A percentile compares a stretch with the other conserved stretches of the same genome.
These are phyloP conservation scores for Suillus luteus DNA, from an alignment of 768 basidiomycete species.

Conservation along the genomic window DNA sequence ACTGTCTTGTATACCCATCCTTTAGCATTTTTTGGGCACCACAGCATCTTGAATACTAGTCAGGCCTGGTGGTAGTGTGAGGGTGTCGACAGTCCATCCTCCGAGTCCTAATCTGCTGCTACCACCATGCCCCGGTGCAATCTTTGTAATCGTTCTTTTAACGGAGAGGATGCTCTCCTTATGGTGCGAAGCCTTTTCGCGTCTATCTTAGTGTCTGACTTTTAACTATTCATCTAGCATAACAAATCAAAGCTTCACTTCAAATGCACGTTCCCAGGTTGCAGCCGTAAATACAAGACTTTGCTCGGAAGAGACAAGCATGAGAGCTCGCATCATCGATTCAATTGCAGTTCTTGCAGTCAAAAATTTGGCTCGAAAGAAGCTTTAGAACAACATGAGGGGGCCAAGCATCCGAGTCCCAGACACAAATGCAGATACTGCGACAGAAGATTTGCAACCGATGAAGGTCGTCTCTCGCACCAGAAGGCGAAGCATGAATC, in stretches of 20 bases:
- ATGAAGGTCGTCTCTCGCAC: neutral
- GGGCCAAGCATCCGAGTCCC: conserved; percentile 14
- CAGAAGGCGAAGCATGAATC: conserved; percentile 3
- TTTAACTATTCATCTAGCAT: neutral
- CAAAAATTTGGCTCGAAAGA: conserved; percentile 12
- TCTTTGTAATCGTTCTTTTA: conserved; percentile 24
- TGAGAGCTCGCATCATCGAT: conserved; percentile 13
- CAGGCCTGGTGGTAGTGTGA: conserved; percentile 4
- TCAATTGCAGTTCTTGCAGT: conserved; percentile 10
- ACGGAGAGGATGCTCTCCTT: too few relatives aligned
- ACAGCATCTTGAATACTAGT: neutral
- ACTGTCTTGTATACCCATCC: neutral
- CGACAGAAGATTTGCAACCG: neutral
- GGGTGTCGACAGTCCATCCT: neutral
- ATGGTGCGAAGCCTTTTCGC: conserved; percentile 17
- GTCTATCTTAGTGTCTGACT: neutral
- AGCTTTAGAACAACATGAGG: conserved; percentile 15
- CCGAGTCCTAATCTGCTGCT: neutral
- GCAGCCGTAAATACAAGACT: conserved; percentile 14
- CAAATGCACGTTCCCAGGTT: too few relatives aligned
- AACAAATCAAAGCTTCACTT: neutral
- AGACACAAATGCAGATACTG: conserved; percentile 11
- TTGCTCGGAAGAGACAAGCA: conserved; percentile 16
- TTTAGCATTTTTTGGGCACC: neutral
- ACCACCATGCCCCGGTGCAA: conserved; percentile 23